phyloP scores from a whole-genome alignment of 2,329 filamentous ascomycete genomes.

The Claviceps pusilla region DNA sequence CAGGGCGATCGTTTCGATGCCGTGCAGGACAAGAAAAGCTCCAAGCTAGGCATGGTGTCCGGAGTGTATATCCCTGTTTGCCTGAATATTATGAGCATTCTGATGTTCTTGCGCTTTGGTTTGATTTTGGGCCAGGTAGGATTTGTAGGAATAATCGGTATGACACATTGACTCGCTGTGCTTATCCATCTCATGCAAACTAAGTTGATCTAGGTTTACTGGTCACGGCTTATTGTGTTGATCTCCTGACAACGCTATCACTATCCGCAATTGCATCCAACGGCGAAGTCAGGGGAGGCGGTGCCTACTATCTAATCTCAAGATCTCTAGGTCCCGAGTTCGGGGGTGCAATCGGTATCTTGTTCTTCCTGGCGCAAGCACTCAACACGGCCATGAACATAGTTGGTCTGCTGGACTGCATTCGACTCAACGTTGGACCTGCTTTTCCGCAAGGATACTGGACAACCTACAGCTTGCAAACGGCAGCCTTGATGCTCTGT shows the following conservation, averaged over 20 bases:
- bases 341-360: constrained; percentile 71
- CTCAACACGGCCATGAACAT: constrained; percentile 80
- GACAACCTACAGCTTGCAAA: constrained; percentile 64
- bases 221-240: constrained; percentile 59
- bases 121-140: constrained; percentile 71
- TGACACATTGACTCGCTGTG: not conserved
- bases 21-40: constrained; percentile 24
- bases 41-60: constrained; percentile 62
- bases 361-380: constrained; percentile 82
- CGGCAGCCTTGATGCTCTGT: constrained; percentile 53
- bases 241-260: constrained; percentile 72
- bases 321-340: constrained; percentile 77
- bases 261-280: constrained; percentile 83
- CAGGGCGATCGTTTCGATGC: constrained; percentile 7
- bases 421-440: constrained; percentile 58
- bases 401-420: constrained; percentile 70
- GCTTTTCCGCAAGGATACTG: constrained; percentile 57
- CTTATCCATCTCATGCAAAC: not conserved
- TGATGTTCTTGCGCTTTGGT: constrained; percentile 85
- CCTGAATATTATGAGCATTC: constrained; percentile 74
- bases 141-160: constrained; percentile 65
- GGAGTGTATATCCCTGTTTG: constrained; percentile 82
- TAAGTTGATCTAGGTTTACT: constrained; percentile 43
- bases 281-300: constrained; percentile 73
- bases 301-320: constrained; percentile 80